Base-by-base conservation (phyloP, 169 alveolate species). In the Plasmodium chabaudi region DNA sequence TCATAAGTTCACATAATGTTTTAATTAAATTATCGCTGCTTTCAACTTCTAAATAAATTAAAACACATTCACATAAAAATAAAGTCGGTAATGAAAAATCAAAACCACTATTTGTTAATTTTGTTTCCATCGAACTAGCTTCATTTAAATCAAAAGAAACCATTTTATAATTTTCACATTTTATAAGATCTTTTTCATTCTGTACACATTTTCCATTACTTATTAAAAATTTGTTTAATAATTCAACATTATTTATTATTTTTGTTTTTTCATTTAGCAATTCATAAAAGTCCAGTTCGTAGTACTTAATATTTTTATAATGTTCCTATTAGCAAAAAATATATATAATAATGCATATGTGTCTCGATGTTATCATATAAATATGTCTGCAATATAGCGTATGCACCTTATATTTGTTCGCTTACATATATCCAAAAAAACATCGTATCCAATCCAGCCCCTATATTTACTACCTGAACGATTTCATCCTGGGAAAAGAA, bases 21-120 rank as follows among this genome's bases (percentile, higher is more conserved):
- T 65, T 57, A 61, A 86, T 86, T 21, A 86, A 70, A 59, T 21
- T 39, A 64, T 86, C 91, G 55, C 91, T 86, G 42, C 87, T 86
- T n/a, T 60, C 60, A 56, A 60, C 47, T 53, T 86, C 91, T 64
- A 86, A 70, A 71, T 90, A 90, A 34, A 90, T 87, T 9, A 90
- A 56, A 60, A 90, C 94, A 75, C 94, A 90, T 44, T 90, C 94
- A 69, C 92, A 90, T 23, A 90, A 49, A 74, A 90, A 90, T 10
- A 90, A 13, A 13, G 94, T 90, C 0, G 92, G 94, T 68, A 84
- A 46, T 1, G 57, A 47, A 70, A 86, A 51, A 72, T 86, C 75
- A 63, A 86, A 86, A 25, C 47, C 51, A 53, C 60, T 23, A 59
- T 21, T 59, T 61, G n/a, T 12, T 86, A 86, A 70, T 19, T 25